Evolutionary conservation across 495 filamentous ascomycete species (phyloP), one percentile per base, ranked within the genome.

Genomic region (Penicillium tannophilum): DNA sequence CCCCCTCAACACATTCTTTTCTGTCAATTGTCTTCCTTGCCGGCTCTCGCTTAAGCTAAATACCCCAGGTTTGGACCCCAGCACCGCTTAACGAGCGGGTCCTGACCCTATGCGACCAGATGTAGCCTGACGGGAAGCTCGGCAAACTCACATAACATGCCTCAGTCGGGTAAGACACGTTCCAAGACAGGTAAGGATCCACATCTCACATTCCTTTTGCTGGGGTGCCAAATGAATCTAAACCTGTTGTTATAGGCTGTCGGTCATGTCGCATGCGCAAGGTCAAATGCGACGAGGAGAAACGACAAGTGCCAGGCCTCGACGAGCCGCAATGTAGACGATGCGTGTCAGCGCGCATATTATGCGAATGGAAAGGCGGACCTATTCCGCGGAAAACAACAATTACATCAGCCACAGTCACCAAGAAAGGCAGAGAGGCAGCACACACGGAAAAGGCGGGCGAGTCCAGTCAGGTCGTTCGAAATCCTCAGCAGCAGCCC

Each of bases 221-320:
- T 24, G 35, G 35, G 1, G 12, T 31, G 5, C 24, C 30, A 56
- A 52, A 56, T n/a, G 14, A n/a, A 41, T 16, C 39, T 41, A 41
- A 41, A 4, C 39, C 43, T 45, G 30, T n/a, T 41, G 19, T 36
- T 26, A 50, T 24, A 67, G 70, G 69, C 17, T 74, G 70, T 53
- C 69, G 69, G 26, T 73, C 74, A 39, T 76, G 74, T 63, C 62
- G 68, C 19, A 67, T 70, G 35, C 69, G 71, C 50, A 71, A 72
- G 59, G 65, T 71, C 17, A 73, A 72, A 64, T 76, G 69, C 39
- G 73, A 72, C 41, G 69, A 75, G 47, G 69, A 70, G 26, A 76
- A 73, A 54, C 46, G 68, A 2, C 23, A 11, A 4, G 55, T 63
- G 10, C 48, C 54, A 17, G 61, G 61, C n/a, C 60, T 66, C 11